Evolutionary conservation across 495 filamentous ascomycete species (phyloP).

Genomic region (Lindgomyces ingoldianus): DNA sequence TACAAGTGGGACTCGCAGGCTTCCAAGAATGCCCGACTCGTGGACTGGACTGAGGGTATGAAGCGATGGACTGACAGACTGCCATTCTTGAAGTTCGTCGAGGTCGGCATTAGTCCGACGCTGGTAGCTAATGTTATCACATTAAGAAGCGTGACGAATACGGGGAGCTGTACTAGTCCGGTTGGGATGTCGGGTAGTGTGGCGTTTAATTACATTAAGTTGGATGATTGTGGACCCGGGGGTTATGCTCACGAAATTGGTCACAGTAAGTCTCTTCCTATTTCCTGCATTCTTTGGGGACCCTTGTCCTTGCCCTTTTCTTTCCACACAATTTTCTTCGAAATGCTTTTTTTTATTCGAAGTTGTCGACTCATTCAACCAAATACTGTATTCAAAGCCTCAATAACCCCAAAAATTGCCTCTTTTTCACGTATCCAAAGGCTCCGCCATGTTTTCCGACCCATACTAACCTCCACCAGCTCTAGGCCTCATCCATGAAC

Average conservation of each 20-base stretch:
- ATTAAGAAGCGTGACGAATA: not conserved
- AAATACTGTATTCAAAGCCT: too few species aligned
- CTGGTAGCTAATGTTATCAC: not conserved
- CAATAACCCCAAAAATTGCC: too few species aligned
- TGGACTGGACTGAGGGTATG: constrained; percentile 15
- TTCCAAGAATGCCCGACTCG: constrained; percentile 4
- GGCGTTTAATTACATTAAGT: constrained; percentile 11
- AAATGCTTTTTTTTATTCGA: too few species aligned
- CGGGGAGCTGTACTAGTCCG: constrained; percentile 1
- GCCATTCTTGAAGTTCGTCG: constrained; percentile 19
- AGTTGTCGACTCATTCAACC: too few species aligned
- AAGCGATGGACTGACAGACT: constrained; percentile 23
- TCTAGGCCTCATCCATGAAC: constrained; percentile 24
- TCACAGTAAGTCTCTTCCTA: constrained; percentile 14
- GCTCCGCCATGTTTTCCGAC: too few species aligned
- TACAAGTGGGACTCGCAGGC: constrained; percentile 20
- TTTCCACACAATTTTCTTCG: too few species aligned
- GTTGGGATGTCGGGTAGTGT: constrained; percentile 12
- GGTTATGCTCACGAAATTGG: constrained; percentile 25
- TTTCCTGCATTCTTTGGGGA: not conserved
- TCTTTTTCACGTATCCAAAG: too few species aligned
- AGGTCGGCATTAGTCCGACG: not conserved
- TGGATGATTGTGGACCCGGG: constrained; percentile 19
- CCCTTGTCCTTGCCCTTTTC: too few species aligned
- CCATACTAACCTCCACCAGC: constrained; percentile 9